Base-by-base conservation (phyloP, 169 alveolate genomes). In the Eimeria necatrix region DNA sequence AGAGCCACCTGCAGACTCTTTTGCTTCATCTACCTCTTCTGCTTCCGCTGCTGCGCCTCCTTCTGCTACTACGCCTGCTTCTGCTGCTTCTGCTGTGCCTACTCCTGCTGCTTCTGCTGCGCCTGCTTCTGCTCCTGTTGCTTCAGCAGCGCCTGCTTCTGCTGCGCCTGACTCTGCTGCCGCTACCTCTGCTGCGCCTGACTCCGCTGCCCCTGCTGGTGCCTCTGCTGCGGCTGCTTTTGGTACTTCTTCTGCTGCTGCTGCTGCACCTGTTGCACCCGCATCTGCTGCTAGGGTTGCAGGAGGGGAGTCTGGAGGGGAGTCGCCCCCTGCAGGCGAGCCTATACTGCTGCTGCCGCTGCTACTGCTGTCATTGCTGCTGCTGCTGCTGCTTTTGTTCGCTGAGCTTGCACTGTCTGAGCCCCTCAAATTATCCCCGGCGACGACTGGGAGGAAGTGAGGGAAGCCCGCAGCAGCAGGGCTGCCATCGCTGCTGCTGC, bases 401-500 rank as follows among this genome's bases (percentile, higher is more conserved):
- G 14, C 61, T 4, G 4, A 16, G 87, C 61, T 46, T 18, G 1
- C 56, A 60, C 61, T 76, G 61, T 60, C 56, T 14, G 32, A 20
- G 24, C 26, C 64, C 7, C 26, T 46, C n/a, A 46, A 10, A 8
- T 60, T 48, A 64, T 76, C 61, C 12, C 32, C 87, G 0, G 87
- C 87, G 46, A 4, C 26, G 61, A 20, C 87, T 3, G 14, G 46
- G 18, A 76, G 87, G 56, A 76, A 14, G 64, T 46, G 87, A 8
- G 87, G 87, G 24, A 20, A 4, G 12, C 16, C 87, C 5, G 87
- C 64, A 46, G 59, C 61, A 32, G 61, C 78, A 0, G 26, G 26
- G 18, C 9, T 76, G 87, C 7, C 14, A 64, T 20, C 46, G 87
- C 87, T 71, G 87, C 61, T 9, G 87, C 87, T 41, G 87, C 78